Base-by-base conservation (phyloP, 2,329 filamentous ascomycete genomes). In the Phialophora macrospora region DNA sequence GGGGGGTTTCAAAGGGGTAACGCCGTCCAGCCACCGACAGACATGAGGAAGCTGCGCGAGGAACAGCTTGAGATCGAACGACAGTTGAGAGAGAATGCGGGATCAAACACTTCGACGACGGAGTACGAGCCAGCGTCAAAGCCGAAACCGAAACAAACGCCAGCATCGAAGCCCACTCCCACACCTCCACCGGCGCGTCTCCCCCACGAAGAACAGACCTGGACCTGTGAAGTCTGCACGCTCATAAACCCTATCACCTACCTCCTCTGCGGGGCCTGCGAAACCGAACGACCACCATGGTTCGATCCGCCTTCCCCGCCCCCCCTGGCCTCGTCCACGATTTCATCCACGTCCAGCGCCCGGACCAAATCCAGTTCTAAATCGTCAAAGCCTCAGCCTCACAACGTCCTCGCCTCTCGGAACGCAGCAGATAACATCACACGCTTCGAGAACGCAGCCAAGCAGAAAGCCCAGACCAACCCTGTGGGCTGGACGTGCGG, bases 211-310 rank as follows among this genome's bases (percentile, higher is more conserved):
- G 56, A 74, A 34, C 76, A 79, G 60, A 78, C 82, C 49, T 89
- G 87, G 87, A 80, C 81, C 26, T 89, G 87, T 72, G 79, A 83
- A 11, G 80, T 83, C 65, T 89, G 87, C 75, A 89, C 87, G 0
- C 82, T 88, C 44, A 80, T 85, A 65, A 89, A 89, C 66, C 83
- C 85, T 1, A 72, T 84, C n/a, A 81, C 82, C 28, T 87, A 82
- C 69, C 80, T 88, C 11, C 81, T 82, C 52, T 89, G 87, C 74
- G 87, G 87, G 65, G 87, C 82, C 2, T 89, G 87, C 71, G 81
- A 80, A 6, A 76, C 82, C 2, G 86, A 88, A 71, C 80, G 85
- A 60, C 82, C 85, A 0, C 76, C 24, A 30, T 55, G 26, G 26
- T 55, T 55, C 52, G n/a, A 55, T 28, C 61, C 32, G 60, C 79